Percentiles rank a stretch among this genome's conserved stretches.
Evolutionary conservation across 768 basidiomycete species (phyloP).

Genomic region (Stropharia rugosoannulata): DNA sequence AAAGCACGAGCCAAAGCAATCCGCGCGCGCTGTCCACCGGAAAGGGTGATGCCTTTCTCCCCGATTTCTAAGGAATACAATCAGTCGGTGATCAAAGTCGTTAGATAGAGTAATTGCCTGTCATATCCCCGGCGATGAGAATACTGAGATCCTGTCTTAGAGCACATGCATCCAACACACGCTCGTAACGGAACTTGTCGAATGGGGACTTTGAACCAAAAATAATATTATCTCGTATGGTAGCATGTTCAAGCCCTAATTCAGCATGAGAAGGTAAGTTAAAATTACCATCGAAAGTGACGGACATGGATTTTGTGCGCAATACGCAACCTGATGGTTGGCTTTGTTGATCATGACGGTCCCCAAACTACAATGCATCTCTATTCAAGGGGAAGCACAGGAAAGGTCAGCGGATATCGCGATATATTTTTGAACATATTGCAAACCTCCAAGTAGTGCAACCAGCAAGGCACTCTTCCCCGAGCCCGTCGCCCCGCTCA

Average conservation of each 20-base stretch:
- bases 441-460: slow-evolving; percentile 63
- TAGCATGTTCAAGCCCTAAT: slow-evolving; percentile 75
- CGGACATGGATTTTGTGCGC: slow-evolving; percentile 64
- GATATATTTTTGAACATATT: slow-evolving; percentile 5
- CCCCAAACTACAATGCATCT: slow-evolving; percentile 59
- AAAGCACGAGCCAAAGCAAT: slow-evolving; percentile 78
- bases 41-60: slow-evolving; percentile 78
- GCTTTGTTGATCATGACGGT: slow-evolving; percentile 54
- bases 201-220: slow-evolving; percentile 64
- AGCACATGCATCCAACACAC: slow-evolving; percentile 74
- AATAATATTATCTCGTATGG: slow-evolving; percentile 78
- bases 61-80: slow-evolving; percentile 54
- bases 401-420: not conserved
- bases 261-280: not conserved
- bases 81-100: not conserved
- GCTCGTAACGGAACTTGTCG: slow-evolving; percentile 61
- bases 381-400: slow-evolving; percentile 27
- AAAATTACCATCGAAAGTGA: slow-evolving; percentile 1
- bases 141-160: slow-evolving; percentile 69
- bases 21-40: slow-evolving; percentile 72
- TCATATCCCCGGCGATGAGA: slow-evolving; percentile 76
- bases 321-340: slow-evolving; percentile 64
- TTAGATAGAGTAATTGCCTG: slow-evolving; percentile 39
- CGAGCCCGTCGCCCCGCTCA: slow-evolving; percentile 67
- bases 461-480: slow-evolving; percentile 67